Percentiles rank a stretch among this genome's conserved stretches.
These are phyloP conservation scores for Starmerella bacillaris DNA, from an alignment of 805 yeast genomes.

Conservation along the genomic window DNA sequence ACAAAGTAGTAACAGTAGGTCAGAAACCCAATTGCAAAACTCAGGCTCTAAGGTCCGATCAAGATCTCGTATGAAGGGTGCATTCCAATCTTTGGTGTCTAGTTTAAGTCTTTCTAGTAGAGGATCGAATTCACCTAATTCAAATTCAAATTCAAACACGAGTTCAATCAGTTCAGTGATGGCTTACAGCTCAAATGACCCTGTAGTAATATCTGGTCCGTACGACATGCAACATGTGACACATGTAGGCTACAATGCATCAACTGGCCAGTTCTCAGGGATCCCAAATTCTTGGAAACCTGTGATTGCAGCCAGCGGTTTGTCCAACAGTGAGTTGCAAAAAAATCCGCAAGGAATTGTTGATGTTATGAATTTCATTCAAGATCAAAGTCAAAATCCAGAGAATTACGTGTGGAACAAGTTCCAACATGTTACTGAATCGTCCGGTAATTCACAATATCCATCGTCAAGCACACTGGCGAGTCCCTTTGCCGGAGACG, in stretches of 20 bases:
- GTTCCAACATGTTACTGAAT: slow-evolving; percentile 7
- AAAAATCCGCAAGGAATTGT: slow-evolving; percentile 88
- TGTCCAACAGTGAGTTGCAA: slow-evolving; percentile 69
- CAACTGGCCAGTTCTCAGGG: slow-evolving; percentile 77
- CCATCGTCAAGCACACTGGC: slow-evolving; percentile 6
- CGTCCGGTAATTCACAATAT: background rate
- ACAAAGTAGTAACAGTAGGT: background rate
- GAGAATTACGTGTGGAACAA: slow-evolving; percentile 17
- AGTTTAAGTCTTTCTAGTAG: slow-evolving; percentile 4
- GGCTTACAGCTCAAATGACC: slow-evolving; percentile 4
- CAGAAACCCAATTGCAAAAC: too few species aligned
- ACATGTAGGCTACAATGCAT: slow-evolving; percentile 81
- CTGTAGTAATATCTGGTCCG: slow-evolving; percentile 55
- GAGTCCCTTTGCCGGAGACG: slow-evolving; percentile 6
- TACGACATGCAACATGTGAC: slow-evolving; percentile 78
- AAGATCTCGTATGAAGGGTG: slow-evolving; percentile 6
- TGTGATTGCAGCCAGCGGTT: slow-evolving; percentile 68
- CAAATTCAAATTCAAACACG: background rate
- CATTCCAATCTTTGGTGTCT: slow-evolving; percentile 11
- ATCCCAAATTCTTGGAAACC: slow-evolving; percentile 87
- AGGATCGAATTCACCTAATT: background rate
- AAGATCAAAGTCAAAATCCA: slow-evolving; percentile 14
- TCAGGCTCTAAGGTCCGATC: slow-evolving; percentile 2
- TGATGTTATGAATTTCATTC: slow-evolving; percentile 72
- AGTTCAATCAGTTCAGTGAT: background rate